Evolutionary conservation across 495 filamentous ascomycete species (phyloP).

Genomic region (Penicillium salamii): DNA sequence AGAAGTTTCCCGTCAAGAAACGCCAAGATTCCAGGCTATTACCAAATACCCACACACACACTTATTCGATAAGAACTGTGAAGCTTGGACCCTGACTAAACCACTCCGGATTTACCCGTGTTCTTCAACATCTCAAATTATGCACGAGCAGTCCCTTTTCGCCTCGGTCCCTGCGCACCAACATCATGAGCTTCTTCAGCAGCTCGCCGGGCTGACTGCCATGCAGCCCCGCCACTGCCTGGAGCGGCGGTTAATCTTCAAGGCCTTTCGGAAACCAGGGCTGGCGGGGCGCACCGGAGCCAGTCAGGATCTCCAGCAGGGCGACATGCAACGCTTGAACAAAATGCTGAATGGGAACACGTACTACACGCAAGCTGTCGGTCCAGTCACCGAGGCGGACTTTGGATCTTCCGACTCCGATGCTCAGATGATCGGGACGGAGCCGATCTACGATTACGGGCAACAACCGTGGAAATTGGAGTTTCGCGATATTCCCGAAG

Average conservation of each 20-base stretch:
- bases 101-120: constrained; percentile 28
- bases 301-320: constrained; percentile 42
- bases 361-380: constrained; percentile 51
- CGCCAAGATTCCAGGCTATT: constrained; percentile 5
- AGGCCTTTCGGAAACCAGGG: constrained; percentile 52
- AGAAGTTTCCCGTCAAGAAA: no score
- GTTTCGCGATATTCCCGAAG: constrained; percentile 53
- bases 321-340: constrained; percentile 42
- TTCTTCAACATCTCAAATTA: constrained; percentile 17
- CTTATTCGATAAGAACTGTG: constrained; percentile 15
- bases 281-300: constrained; percentile 38
- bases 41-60: constrained; percentile 8
- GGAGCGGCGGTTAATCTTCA: constrained; percentile 65
- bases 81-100: constrained; percentile 28
- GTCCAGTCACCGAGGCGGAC: constrained; percentile 32
- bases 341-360: constrained; percentile 50
- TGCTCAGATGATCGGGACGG: constrained; percentile 31
- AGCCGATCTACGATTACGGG: constrained; percentile 37
- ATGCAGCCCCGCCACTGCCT: constrained; percentile 60
- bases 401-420: constrained; percentile 27
- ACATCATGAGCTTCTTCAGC: constrained; percentile 59
- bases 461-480: constrained; percentile 48
- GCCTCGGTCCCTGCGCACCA: constrained; percentile 47
- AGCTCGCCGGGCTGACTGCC: constrained; percentile 64
- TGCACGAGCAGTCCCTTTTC: constrained; percentile 49